phyloP scores from a whole-genome alignment of 495 filamentous ascomycete genomes.

The Daldinia vernicosa region DNA sequence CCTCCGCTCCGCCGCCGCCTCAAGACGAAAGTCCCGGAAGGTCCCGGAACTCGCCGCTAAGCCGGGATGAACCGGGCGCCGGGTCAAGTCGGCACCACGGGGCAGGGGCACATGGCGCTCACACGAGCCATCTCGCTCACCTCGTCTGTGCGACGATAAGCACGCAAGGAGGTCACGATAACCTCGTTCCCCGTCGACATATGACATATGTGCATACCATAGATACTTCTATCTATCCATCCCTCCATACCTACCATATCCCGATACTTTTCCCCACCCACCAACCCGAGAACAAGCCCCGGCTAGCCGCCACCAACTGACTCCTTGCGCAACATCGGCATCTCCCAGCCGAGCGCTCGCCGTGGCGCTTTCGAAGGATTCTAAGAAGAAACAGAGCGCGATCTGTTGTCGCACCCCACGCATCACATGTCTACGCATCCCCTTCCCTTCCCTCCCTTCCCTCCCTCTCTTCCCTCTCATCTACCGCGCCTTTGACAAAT shows the following conservation, averaged over 20 bases:
- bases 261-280: neutral
- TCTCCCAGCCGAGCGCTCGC: neutral
- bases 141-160: neutral
- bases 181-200: neutral
- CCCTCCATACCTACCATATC: neutral
- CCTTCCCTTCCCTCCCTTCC: neutral
- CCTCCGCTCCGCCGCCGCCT: neutral
- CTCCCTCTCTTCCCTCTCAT: slow-evolving; percentile 2
- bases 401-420: neutral
- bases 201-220: no score
- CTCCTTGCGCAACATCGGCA: neutral
- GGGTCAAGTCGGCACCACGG: slow-evolving; percentile 30
- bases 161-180: neutral
- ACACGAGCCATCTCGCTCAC: neutral
- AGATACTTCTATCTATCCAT: neutral
- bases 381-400: neutral
- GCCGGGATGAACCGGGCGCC: slow-evolving; percentile 32
- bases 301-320: neutral
- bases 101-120: no score
- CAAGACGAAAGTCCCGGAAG: slow-evolving; percentile 6
- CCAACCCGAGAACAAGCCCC: neutral
- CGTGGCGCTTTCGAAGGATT: neutral
- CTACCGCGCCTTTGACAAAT: slow-evolving; percentile 7
- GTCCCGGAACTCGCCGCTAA: slow-evolving; percentile 9
- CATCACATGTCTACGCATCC: neutral